Evolutionary conservation across 2,329 filamentous ascomycete species (phyloP), one percentile per base, ranked within the genome.

Genomic region (Balansia obtecta): DNA sequence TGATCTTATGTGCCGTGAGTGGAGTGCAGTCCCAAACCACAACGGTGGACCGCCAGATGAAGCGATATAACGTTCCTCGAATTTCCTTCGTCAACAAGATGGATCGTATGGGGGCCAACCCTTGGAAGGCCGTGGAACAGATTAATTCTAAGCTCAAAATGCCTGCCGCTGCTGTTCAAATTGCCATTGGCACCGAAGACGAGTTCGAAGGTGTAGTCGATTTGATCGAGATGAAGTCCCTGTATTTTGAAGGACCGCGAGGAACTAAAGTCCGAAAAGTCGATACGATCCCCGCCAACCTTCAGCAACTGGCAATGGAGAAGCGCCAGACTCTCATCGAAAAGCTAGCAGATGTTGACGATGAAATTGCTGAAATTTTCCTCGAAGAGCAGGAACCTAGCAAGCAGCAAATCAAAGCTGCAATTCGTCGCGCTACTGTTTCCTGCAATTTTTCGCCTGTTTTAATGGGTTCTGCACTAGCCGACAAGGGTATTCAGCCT

Each of bases 31-130:
- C 85, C 64, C 93, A 98, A 71, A 98, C 93, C 18, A 96, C 96
- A 60, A 98, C 93, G 1, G 93, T 98, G 56, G 90, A 98, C 68
- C 81, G 93, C 60, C 93, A 98, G 73, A 98, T 98, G 93, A 88
- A 89, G 74, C 83, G 93, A 59, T 98, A 98, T 76, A 91, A 97
- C 64, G 84, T 98, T 55, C 93, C 93, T 54, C 80, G 93, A 60
- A 83, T 98, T 66, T 95, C 87, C 50, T 98, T 98, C 63, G 82
- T 98, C 66, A 98, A 98, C 75, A 98, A 98, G 77, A 97, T 98
- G 91, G 93, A 98, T 65, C 85, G 93, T 57, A 96, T 96, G 86
- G 93, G 93, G 53, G 88, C 93, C 56, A 97, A 98, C 65, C 93
- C 93, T 9, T 98, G 90, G 82, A 96, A 95, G 71, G 90, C 89